Base-by-base conservation (phyloP, 306 rosid genomes). In the Pachyrhizus erosus region DNA sequence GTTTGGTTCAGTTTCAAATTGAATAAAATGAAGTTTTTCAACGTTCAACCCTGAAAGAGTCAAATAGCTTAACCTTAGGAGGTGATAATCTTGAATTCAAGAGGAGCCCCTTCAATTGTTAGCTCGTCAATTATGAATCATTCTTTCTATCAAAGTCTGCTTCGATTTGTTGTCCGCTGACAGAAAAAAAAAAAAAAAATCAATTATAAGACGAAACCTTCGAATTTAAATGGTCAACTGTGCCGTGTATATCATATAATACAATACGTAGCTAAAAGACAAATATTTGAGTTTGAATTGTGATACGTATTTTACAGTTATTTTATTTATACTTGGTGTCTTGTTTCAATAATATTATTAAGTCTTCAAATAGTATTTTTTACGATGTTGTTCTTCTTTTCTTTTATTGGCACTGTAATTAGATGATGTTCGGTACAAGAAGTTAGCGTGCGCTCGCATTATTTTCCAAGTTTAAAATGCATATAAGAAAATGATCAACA, bases 71-170 rank as follows among this genome's bases (percentile, higher is more conserved):
- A 5, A 23, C 69, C 77, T 69, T 39, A 17, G 58, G 6, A 26
- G 21, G 15, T 66, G 75, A 67, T 65, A 48, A 64, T 27, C 67
- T 65, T 78, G 51, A 78, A 68, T 39, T 66, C 75, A 49, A 52
- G 54, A 34, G 39, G 39, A 34, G 6, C 10, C 7, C 66, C 76
- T 33, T 33, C 37, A 20, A 65, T 37, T 11, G 42, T 17, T 62
- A 54, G 21, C 42, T 13, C 12, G 5, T 67, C 76, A 78, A 51
- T 37, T 49, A 10, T 13, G 52, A 62, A 21, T 11, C 43, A 24
- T 24, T 27, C 4, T 20, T 20, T 55, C 29, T 13, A 55, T 55
- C 62, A 21, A 52, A 52, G 60, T 52, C 60, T 52, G 26, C 4
- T 52, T 52, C 4, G 26, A 24, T 18, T 51, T 31, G 24, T 14